These are phyloP conservation scores for Backusella luteola DNA, from an alignment of 192 early-diverging fungal genomes.

Conservation along the genomic window DNA sequence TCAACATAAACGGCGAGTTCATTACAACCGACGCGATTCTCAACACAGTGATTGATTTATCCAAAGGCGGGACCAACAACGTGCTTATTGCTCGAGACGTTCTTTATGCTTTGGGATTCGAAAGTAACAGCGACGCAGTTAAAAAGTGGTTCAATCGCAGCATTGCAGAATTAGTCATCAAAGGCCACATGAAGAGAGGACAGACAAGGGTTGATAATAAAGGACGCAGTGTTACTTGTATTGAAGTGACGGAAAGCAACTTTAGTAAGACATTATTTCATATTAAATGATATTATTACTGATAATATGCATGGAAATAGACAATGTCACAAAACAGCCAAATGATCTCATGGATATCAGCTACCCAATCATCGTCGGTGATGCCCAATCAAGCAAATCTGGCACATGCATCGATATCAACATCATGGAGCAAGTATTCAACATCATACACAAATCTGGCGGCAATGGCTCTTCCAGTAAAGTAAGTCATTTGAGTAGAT, in stretches of 20 bases:
- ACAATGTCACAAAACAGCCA: neutral
- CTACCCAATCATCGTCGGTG: neutral
- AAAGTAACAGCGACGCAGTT: neutral
- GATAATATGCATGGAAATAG: neutral
- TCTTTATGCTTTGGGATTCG: slow-evolving; percentile 14
- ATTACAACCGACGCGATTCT: neutral
- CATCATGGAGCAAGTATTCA: neutral
- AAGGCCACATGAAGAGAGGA: slow-evolving; percentile 9
- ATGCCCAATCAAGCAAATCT: neutral
- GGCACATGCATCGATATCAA: neutral
- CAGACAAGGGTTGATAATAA: neutral
- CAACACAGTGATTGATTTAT: neutral
- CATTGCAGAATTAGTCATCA: neutral
- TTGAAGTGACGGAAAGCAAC: neutral
- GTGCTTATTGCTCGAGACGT: slow-evolving; percentile 10
- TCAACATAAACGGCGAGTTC: slow-evolving; percentile 13
- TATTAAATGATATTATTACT: neutral
- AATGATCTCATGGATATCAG: neutral
- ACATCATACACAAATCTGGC: neutral
- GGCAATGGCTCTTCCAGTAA: neutral
- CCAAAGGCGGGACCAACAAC: neutral
- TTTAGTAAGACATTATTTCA: neutral
- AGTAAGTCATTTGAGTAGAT: neutral
- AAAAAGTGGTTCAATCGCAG: slow-evolving; percentile 23
- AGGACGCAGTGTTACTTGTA: neutral